Percentiles rank a stretch among this genome's conserved stretches.
Conservation (phyloP, 345 rosid species). For the Populus ilicifolia region DNA sequence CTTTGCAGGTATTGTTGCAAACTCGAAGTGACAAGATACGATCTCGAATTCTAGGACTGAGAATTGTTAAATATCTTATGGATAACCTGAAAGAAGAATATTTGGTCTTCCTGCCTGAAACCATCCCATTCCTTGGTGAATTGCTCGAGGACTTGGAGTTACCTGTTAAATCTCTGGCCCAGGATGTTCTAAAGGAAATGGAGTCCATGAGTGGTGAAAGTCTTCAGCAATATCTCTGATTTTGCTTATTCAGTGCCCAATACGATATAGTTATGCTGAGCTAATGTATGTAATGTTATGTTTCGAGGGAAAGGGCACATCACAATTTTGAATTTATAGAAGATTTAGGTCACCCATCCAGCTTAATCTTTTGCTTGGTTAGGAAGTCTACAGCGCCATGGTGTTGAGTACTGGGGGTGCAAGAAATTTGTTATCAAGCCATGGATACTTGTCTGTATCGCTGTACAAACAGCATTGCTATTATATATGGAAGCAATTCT, state of each 20-base stretch:
- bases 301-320: neutral
- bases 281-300: neutral
- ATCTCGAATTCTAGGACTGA: conserved; percentile 67
- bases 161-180: conserved; percentile 76
- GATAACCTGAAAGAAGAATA: conserved; percentile 87
- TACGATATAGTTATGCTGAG: neutral
- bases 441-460: neutral
- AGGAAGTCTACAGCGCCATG: neutral
- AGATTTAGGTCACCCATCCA: neutral
- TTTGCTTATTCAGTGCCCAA: neutral
- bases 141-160: conserved; percentile 78
- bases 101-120: conserved; percentile 67
- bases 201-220: conserved; percentile 86
- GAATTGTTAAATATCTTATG: conserved; percentile 61
- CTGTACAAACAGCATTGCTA: neutral
- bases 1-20: conserved; percentile 74
- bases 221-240: conserved; percentile 52
- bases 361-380: neutral
- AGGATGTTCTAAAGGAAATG: conserved; percentile 79
- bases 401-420: neutral
- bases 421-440: neutral
- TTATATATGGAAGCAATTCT: too few relatives aligned
- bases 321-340: neutral
- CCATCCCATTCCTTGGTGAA: conserved; percentile 87
- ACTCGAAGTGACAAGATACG: conserved; percentile 83